A percentile compares a stretch with the other conserved stretches of the same genome.
Conservation (phyloP, 2,329 filamentous ascomycete species). For the Aspergillus udagawae region DNA sequence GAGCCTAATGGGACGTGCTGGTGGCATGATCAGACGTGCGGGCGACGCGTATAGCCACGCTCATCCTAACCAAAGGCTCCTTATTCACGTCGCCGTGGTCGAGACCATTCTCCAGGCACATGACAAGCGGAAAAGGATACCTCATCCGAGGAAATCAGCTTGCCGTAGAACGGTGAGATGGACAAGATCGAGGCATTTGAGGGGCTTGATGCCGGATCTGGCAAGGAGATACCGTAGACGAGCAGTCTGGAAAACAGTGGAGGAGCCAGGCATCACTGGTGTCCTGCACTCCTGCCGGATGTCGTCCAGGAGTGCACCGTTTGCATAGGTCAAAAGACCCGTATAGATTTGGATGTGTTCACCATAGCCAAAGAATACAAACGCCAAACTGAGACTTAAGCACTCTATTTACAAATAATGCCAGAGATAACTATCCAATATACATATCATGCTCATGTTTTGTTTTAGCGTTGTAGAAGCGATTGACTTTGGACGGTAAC, state of each 20-base stretch:
- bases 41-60: constrained; percentile 23
- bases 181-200: constrained; percentile 7
- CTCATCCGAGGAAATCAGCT: constrained; percentile 15
- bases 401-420: too few relatives aligned
- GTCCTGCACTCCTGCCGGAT: constrained; percentile 13
- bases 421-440: too few relatives aligned
- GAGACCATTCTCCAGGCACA: constrained; percentile 27
- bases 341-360: not conserved
- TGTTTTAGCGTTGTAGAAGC: too few relatives aligned
- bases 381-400: not conserved
- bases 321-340: not conserved
- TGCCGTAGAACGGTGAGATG: constrained; percentile 18
- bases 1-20: not conserved
- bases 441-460: too few relatives aligned
- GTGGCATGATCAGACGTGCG: constrained; percentile 17
- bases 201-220: constrained; percentile 19
- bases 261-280: constrained; percentile 3
- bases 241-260: constrained; percentile 27
- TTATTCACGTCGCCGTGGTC: constrained; percentile 14
- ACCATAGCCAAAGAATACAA: not conserved
- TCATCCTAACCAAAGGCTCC: constrained; percentile 17
- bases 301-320: not conserved
- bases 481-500: not conserved
- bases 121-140: constrained; percentile 32
- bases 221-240: constrained; percentile 33